Conservation (phyloP, 2,329 filamentous ascomycete species). For the Emmonsiellopsis sp. region DNA sequence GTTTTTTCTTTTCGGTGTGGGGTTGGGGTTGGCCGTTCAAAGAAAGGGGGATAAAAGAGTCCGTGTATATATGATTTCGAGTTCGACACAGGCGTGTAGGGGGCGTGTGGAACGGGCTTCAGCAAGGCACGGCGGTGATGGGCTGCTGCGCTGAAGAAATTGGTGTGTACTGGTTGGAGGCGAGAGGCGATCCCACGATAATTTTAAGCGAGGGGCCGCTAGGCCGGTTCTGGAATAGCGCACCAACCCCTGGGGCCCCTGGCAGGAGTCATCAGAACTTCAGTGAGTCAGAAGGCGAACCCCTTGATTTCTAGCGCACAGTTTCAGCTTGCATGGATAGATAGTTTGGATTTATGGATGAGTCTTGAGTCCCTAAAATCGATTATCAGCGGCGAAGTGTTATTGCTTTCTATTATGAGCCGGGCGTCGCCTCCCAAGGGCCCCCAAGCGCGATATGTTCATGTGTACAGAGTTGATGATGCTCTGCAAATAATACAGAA, state of each 20-base stretch:
- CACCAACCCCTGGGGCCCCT: too few species aligned
- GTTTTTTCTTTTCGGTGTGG: neutral
- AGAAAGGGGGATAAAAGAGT: conserved; percentile 21
- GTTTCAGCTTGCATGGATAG: too few species aligned
- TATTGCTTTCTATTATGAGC: too few species aligned
- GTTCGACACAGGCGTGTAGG: neutral
- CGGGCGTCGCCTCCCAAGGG: too few species aligned
- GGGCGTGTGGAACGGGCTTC: too few species aligned
- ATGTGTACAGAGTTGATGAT: neutral
- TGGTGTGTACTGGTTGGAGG: neutral
- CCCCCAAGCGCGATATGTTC: too few species aligned
- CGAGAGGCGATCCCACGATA: conserved; percentile 8
- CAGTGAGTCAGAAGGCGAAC: too few species aligned
- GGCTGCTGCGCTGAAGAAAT: neutral
- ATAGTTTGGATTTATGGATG: too few species aligned
- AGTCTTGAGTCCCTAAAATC: too few species aligned
- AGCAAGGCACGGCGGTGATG: neutral
- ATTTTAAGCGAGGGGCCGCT: conserved; percentile 35
- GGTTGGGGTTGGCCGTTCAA: conserved; percentile 12
- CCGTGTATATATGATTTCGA: neutral
- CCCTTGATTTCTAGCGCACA: too few species aligned
- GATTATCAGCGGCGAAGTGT: too few species aligned
- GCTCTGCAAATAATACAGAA: neutral
- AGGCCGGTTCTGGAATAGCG: conserved; percentile 7
- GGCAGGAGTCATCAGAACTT: too few species aligned